Evolutionary conservation across 129 eudicot genomes (phyloP), one percentile per base, ranked within the genome.

Genomic region (Flaveria trinervia): DNA sequence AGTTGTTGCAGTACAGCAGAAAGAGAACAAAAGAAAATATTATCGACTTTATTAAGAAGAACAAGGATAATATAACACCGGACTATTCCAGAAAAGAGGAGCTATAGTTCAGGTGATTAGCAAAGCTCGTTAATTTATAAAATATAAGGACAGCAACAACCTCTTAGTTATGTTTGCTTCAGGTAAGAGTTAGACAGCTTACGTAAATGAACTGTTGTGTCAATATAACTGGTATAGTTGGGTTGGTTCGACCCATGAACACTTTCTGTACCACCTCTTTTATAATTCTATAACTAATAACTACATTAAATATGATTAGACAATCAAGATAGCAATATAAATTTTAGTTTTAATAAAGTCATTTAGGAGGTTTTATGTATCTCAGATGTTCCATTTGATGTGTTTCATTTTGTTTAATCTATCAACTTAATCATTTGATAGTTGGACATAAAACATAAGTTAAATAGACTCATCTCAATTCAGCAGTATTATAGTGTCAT

Each of bases 1-100:
- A 85, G 20, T 11, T 91, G 23, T 52, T 77, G 26, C 80, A 72
- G 45, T 91, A 94, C 50, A 78, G 72, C 16, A 97, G 98, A 44
- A 87, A 80, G 71, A 87, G 97, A 72, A 89, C 83, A 33, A 91
- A 94, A 88, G 97, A 91, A 39, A 93, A 86, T 65, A 85, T 94
- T 7, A 76, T 86, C 30, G 75, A 74, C 10, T 94, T 87, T 80
- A 84, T 94, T 78, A 81, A 89, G 77, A 87, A 91, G 88, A 89
- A 87, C 62, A 81, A 80, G 81, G 98, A 87, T 46, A 52, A 61
- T 43, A 70, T 61, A 70, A 30, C 81, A 20, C 79, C 84, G 62
- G 64, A 64, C 3, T 78, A 65, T 36, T 54, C 86, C 5, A 66
- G 43, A 48, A 88, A 89, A 69, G 90, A 84, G 1, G 98, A 92